Base-by-base conservation (phyloP, 257 asterid genomes). In the Asclepias syriaca region DNA sequence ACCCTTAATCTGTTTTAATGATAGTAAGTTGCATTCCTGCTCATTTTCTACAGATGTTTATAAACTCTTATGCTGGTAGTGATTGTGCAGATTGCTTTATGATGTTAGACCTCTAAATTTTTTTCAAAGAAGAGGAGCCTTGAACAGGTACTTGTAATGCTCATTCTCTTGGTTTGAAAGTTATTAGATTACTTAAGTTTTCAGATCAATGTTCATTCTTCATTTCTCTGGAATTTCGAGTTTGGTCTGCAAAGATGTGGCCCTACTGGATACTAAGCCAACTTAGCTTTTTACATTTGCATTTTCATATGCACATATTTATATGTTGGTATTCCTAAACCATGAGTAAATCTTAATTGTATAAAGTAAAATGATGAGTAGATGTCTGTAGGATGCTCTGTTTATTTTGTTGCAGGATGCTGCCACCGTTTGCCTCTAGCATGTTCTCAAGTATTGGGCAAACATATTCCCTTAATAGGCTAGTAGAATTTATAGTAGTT, bases 1-100 rank as follows among this genome's bases (percentile, higher is more conserved):
- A 75, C 72, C 50, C 69, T 80, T 77, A 79, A 82, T 58, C 59
- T 13, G 32, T 53, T 58, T 64, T 71, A 45, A 27, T 57, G 43
- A 15, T 11, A 55, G 51, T 24, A 11, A 69, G 53, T 32, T 68
- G 61, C 48, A 54, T 54, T 78, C 29, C 46, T 69, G 43, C 76
- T 78, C 53, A 27, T 74, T 70, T 7, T 54, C 76, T 51, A 50
- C 71, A 10, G 29, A 27, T 40, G 50, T 69, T 60, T 69, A 63
- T 54, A 32, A 63, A 61, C 21, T 46, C 67, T 54, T 57, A 39
- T 22, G 57, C 56, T 34, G 27, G 45, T 40, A 57, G 24, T 57
- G 24, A 16, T 4, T 49, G 27, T 15, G 66, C 55, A 7, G 66
- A 24, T 43, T 37, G 66, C 13, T 55, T 34, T 68, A 37, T 40